These are phyloP conservation scores for Thoreauomyces humboldtii DNA, from an alignment of 192 early-diverging fungal species.

Conservation along the genomic window DNA sequence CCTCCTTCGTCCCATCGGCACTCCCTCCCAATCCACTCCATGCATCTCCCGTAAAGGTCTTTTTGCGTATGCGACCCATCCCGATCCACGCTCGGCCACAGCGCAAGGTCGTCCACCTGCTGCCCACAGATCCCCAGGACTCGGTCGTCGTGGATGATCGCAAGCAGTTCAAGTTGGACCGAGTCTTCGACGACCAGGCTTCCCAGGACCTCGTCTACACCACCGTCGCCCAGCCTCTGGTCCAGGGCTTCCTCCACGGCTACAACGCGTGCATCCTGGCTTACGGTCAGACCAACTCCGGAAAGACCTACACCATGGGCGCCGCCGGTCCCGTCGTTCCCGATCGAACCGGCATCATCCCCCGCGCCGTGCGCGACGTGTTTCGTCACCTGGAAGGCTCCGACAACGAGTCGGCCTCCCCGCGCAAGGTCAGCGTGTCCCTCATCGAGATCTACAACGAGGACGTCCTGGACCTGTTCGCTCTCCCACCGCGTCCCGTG, in stretches of 20 bases:
- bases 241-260: conserved; percentile 52
- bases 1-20: no score
- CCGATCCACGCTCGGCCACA: not conserved
- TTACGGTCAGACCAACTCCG: conserved; percentile 59
- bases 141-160: not conserved
- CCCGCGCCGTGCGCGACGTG: conserved; percentile 44
- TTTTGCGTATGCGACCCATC: not conserved
- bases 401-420: conserved; percentile 25
- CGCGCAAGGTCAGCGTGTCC: conserved; percentile 56
- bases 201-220: conserved; percentile 79
- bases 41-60: not conserved
- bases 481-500: conserved; percentile 40
- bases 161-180: conserved; percentile 46
- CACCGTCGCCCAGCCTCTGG: conserved; percentile 60
- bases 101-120: not conserved
- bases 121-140: not conserved
- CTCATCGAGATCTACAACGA: conserved; percentile 99
- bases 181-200: conserved; percentile 68
- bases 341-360: conserved; percentile 45
- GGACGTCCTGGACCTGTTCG: conserved; percentile 88
- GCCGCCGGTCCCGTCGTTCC: conserved; percentile 9
- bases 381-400: conserved; percentile 26
- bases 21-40: no score
- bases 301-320: conserved; percentile 62
- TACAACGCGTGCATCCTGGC: conserved; percentile 57